Conservation (phyloP, 306 rosid species). For the Prunus padus region DNA sequence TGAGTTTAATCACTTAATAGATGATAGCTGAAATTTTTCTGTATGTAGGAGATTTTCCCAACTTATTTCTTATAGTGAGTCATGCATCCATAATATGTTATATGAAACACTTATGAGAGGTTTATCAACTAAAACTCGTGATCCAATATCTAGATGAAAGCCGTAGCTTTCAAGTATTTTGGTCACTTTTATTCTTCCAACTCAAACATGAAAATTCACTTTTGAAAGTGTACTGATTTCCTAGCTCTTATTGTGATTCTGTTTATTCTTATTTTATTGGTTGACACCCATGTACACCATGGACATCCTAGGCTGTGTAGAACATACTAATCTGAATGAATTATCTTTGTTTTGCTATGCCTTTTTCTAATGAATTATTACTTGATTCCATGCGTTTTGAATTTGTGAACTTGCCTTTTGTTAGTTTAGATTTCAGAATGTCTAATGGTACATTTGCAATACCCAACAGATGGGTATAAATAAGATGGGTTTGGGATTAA, state of each 20-base stretch:
- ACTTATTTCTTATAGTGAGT: no score
- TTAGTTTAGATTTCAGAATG: background rate
- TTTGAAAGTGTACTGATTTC: background rate
- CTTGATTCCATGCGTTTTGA: background rate
- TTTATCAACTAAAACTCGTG: no score
- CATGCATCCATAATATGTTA: no score
- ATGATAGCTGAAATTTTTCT: background rate
- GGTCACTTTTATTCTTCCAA: no score
- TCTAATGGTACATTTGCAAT: background rate
- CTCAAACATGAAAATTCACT: background rate
- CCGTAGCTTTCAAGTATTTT: no score
- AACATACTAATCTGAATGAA: background rate
- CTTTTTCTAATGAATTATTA: background rate
- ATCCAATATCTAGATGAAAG: no score
- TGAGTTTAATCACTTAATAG: slow-evolving; percentile 10
- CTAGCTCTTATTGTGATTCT: background rate
- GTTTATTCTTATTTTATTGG: background rate
- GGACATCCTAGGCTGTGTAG: background rate
- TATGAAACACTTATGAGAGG: no score
- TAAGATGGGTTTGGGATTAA: background rate
- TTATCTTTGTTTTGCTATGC: background rate
- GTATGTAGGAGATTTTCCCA: no score
- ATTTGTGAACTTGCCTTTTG: background rate
- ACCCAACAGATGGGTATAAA: background rate
- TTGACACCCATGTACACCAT: background rate